These are phyloP conservation scores for Lentinula sp. DNA, from an alignment of 768 basidiomycete genomes.

Conservation along the genomic window DNA sequence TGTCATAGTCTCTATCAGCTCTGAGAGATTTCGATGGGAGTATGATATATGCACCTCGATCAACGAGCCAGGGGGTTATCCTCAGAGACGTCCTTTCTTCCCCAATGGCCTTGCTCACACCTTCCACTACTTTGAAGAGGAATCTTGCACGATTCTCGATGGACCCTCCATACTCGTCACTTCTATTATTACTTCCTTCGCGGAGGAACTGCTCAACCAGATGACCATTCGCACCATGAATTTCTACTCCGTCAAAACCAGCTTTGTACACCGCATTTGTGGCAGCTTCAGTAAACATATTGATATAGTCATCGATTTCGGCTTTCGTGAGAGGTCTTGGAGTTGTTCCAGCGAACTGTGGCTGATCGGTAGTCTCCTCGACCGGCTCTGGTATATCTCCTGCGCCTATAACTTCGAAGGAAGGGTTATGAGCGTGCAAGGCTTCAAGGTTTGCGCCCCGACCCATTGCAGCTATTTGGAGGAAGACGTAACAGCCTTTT, in stretches of 20 bases:
- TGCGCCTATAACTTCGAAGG: slow-evolving; percentile 7
- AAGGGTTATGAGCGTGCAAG: not conserved
- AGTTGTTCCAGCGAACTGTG: not conserved
- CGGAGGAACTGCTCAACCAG: slow-evolving; percentile 39
- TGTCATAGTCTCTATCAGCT: not conserved
- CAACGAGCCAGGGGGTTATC: slow-evolving; percentile 30
- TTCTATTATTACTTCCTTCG: slow-evolving; percentile 30
- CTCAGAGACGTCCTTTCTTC: slow-evolving; percentile 33
- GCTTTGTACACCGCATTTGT: slow-evolving; percentile 32
- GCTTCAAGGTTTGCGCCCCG: slow-evolving; percentile 15
- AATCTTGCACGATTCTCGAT: slow-evolving; percentile 42
- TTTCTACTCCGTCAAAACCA: slow-evolving; percentile 52
- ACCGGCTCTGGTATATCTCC: slow-evolving; percentile 8
- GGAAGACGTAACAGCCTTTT: slow-evolving; percentile 30
- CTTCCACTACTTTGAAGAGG: slow-evolving; percentile 31
- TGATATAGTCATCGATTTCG: slow-evolving; percentile 30
- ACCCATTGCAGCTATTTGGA: slow-evolving; percentile 41
- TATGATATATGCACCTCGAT: slow-evolving; percentile 13
- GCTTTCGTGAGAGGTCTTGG: slow-evolving; percentile 27
- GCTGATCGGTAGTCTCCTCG: slow-evolving; percentile 11
- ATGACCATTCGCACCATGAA: slow-evolving; percentile 19
- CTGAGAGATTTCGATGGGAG: too few relatives aligned
- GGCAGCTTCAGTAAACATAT: slow-evolving; percentile 33
- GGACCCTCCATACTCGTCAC: slow-evolving; percentile 45
- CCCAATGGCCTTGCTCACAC: slow-evolving; percentile 33